phyloP scores from a whole-genome alignment of 139 green algal species.

The Closterium sp. region DNA sequence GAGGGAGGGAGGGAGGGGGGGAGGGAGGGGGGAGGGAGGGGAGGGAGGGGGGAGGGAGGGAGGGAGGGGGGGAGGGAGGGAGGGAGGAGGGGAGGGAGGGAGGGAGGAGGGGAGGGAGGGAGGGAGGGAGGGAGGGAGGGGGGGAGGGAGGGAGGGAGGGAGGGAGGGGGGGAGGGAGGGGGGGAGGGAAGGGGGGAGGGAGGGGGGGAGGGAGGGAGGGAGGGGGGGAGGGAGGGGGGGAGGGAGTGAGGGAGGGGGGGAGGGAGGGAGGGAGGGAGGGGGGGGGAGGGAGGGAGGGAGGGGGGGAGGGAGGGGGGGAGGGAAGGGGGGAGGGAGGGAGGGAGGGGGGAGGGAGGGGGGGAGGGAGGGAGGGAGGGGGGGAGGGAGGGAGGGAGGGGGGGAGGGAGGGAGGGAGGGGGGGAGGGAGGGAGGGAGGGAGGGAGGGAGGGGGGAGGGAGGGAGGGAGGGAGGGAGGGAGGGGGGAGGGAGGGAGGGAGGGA shows the following conservation, averaged over 20 bases:
- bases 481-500: neutral
- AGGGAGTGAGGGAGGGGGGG: neutral
- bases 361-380: neutral
- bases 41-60: neutral
- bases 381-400: slow-evolving; percentile 68
- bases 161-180: neutral
- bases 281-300: slow-evolving; percentile 94
- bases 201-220: too few species aligned
- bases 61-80: neutral
- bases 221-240: neutral
- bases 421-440: neutral
- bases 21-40: too few species aligned
- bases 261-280: neutral
- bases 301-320: too few species aligned
- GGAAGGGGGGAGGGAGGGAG: too few species aligned
- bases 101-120: slow-evolving; percentile 97
- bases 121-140: too few species aligned
- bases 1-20: too few species aligned
- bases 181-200: slow-evolving; percentile 68
- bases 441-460: neutral
- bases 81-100: slow-evolving; percentile 57
- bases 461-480: slow-evolving; percentile 53
- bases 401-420: too few species aligned
- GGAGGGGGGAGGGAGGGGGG: neutral
- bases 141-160: neutral